Conservation (phyloP, 2,329 filamentous ascomycete genomes). For the Aureobasidium melanogenum region DNA sequence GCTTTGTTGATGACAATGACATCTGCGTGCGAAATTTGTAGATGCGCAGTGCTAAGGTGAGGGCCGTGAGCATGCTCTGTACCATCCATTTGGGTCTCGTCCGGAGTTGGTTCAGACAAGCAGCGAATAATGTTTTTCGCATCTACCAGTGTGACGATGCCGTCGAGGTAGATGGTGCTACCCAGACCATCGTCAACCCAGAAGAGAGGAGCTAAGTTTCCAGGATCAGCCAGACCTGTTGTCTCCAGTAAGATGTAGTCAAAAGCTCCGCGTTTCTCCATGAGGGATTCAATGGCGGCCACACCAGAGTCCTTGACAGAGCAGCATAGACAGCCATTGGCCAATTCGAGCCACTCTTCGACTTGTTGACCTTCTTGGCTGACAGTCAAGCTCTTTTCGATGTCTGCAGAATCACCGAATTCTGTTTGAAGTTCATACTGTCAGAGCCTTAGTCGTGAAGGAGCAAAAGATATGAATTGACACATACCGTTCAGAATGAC, state of each 20-base stretch:
- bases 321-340: slow-evolving; percentile 96
- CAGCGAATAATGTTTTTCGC: slow-evolving; percentile 82
- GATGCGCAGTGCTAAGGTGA: slow-evolving; percentile 80
- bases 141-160: slow-evolving; percentile 91
- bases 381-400: slow-evolving; percentile 91
- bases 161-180: slow-evolving; percentile 92
- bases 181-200: slow-evolving; percentile 96
- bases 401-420: slow-evolving; percentile 58
- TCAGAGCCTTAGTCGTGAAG: slow-evolving; percentile 1
- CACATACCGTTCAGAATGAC: slow-evolving; percentile 80
- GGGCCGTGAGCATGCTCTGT: slow-evolving; percentile 47
- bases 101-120: slow-evolving; percentile 56
- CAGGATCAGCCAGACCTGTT: slow-evolving; percentile 87
- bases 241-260: slow-evolving; percentile 98
- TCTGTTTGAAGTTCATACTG: slow-evolving; percentile 18
- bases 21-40: slow-evolving; percentile 95
- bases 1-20: slow-evolving; percentile 91
- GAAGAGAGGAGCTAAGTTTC: slow-evolving; percentile 90
- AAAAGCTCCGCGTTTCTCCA: slow-evolving; percentile 87
- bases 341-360: slow-evolving; percentile 91
- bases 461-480: background rate
- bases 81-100: slow-evolving; percentile 18
- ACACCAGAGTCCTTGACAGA: slow-evolving; percentile 95
- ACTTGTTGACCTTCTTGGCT: slow-evolving; percentile 69
- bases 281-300: slow-evolving; percentile 87